Conservation (phyloP, 2,329 filamentous ascomycete genomes). For the Diplodia mutila region DNA sequence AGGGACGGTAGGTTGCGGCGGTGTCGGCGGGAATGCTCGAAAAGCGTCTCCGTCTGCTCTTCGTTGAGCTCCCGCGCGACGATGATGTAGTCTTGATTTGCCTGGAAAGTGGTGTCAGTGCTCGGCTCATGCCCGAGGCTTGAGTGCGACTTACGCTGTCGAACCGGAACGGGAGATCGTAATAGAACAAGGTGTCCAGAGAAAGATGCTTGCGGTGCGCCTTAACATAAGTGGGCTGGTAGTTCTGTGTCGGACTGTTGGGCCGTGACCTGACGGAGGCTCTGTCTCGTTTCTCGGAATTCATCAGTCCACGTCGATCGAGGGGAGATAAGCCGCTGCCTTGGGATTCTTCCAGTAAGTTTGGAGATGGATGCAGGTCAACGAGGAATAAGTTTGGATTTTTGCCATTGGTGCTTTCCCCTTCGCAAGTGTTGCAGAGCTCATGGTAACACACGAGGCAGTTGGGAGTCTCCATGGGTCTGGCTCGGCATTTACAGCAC, state of each 20-base stretch:
- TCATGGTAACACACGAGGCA: conserved; percentile 24
- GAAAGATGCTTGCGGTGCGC: conserved; percentile 13
- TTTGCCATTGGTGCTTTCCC: not conserved
- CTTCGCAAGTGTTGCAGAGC: conserved; percentile 3
- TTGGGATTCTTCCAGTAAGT: not conserved
- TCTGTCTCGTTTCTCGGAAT: not conserved
- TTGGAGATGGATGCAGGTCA: not conserved
- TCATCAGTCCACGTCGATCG: not conserved
- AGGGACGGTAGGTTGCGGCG: not conserved
- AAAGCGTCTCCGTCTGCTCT: not conserved
- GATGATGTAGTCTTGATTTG: conserved; percentile 9
- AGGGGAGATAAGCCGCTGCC: not conserved
- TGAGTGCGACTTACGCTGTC: not conserved
- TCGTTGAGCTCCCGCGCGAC: not conserved
- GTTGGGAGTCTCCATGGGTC: conserved; percentile 14
- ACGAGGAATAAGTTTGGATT: conserved; percentile 7
- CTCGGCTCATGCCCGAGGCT: not conserved
- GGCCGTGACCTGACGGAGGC: not conserved
- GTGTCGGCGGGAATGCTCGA: conserved; percentile 6
- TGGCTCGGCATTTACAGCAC: conserved; percentile 23
- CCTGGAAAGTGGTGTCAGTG: not conserved
- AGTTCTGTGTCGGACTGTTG: not conserved
- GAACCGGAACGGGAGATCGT: conserved; percentile 20
- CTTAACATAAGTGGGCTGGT: not conserved
- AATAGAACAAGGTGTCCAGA: conserved; percentile 19